Evolutionary conservation across 371 early-diverging fungal genomes (phyloP).

Genomic region (Mucor sp.): DNA sequence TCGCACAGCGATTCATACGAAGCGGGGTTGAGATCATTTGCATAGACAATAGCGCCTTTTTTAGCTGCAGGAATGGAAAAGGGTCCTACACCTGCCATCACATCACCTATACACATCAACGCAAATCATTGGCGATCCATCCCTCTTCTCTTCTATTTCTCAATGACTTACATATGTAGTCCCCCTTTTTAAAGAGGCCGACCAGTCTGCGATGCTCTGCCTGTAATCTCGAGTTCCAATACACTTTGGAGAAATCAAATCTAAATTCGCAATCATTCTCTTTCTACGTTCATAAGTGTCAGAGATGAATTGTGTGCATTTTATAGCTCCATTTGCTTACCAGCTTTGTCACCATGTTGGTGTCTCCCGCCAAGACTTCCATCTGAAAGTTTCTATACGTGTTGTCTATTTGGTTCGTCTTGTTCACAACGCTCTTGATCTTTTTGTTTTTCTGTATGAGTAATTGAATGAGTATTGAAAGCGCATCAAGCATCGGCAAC

Average conservation of each 20-base stretch:
- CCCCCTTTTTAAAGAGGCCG: slow-evolving; percentile 67
- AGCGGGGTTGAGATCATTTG: slow-evolving; percentile 97
- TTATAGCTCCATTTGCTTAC: slow-evolving; percentile 42
- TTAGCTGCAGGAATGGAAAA: slow-evolving; percentile 98
- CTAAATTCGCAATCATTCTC: slow-evolving; percentile 91
- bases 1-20: slow-evolving; percentile 82
- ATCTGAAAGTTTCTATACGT: slow-evolving; percentile 95
- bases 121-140: slow-evolving; percentile 2
- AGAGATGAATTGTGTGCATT: not conserved
- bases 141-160: not conserved
- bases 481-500: not conserved
- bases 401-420: slow-evolving; percentile 91
- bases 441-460: slow-evolving; percentile 77
- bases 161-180: slow-evolving; percentile 65
- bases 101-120: slow-evolving; percentile 67
- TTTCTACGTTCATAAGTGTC: slow-evolving; percentile 49
- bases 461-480: not conserved
- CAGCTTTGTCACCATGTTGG: slow-evolving; percentile 82
- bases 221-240: slow-evolving; percentile 99
- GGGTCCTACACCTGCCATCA: slow-evolving; percentile 98
- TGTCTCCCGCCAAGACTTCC: slow-evolving; percentile 93
- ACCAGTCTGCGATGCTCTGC: slow-evolving; percentile 94
- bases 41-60: slow-evolving; percentile 84
- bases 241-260: slow-evolving; percentile 97
- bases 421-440: slow-evolving; percentile 94